Evolutionary conservation across 306 rosid genomes (phyloP), one percentile per base, ranked within the genome.

Genomic region (Oemleria cerasiformis): DNA sequence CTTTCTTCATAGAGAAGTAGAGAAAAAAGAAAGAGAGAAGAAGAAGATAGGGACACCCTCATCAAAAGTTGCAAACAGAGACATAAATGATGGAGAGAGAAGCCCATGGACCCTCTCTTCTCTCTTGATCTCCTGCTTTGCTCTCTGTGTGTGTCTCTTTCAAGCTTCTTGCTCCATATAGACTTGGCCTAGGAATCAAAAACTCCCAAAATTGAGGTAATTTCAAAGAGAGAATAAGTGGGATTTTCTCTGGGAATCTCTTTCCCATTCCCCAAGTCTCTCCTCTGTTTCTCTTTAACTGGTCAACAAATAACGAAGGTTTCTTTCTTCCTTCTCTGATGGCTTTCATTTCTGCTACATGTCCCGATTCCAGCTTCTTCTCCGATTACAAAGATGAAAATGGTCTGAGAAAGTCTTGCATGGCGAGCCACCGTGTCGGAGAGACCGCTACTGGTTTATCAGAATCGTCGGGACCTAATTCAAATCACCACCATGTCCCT

Each of bases 381-480:
- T 74, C 51, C 77, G 84, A 68, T 75, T 67, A 67, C 41, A 73
- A 76, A 78, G 68, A 79, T 77, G 84, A 77, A 68, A 82, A 84
- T 75, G 74, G 65, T 82, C 74, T 90, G 70, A 86, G 65, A 36
- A 47, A 77, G 70, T 45, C 72, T 63, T 86, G 85, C 89, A 94
- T 91, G 99, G 95, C 87, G 77, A 87, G 86, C 65, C 87, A 87
- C 62, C 81, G 96, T 82, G 65, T 89, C 41, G 90, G 87, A 81
- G 89, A 82, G 67, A 88, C 65, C 15, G 49, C 59, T 34, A 20
- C 80, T n/a, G 90, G 86, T 86, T 75, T 89, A 47, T 84, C 97
- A 41, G 83, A 96, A 42, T 96, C 89, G 48, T 89, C 94, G 23
- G 92, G 80, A 58, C 94, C 89, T 73, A 30, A 30, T 30, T 81